Percentiles rank a stretch among this genome's conserved stretches.
Evolutionary conservation across 176 grass and related monocot species (phyloP).

Genomic region (Cenchrus americanus): DNA sequence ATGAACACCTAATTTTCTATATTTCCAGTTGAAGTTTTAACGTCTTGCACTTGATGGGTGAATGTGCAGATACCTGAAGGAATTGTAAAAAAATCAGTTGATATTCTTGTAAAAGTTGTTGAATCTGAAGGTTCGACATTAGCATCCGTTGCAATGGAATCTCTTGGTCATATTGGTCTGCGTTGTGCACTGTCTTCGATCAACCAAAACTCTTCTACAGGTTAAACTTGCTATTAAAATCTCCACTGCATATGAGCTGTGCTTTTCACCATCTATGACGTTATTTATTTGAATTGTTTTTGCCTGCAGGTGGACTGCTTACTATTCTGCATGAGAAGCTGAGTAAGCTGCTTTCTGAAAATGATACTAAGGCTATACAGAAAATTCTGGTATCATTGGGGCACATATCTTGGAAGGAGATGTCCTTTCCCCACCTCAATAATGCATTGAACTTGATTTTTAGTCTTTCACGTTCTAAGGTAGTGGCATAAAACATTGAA

Average conservation of each 20-base stretch:
- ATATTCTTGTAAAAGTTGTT: constrained; percentile 74
- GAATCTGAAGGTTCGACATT: constrained; percentile 69
- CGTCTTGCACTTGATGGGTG: constrained; percentile 18
- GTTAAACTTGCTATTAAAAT: constrained; percentile 48
- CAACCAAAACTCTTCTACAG: constrained; percentile 60
- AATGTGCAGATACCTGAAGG: constrained; percentile 73
- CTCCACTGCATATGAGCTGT: not conserved
- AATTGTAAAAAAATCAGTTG: constrained; percentile 53
- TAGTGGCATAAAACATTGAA: constrained; percentile 36
- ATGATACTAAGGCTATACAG: constrained; percentile 87
- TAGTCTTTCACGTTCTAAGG: constrained; percentile 85
- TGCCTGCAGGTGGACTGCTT: constrained; percentile 67
- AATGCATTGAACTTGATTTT: constrained; percentile 87
- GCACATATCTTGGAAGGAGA: constrained; percentile 89
- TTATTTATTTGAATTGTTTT: constrained; percentile 32
- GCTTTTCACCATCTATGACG: constrained; percentile 10
- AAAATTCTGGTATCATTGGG: constrained; percentile 94
- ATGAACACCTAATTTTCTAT: constrained; percentile 1
- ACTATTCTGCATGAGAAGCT: constrained; percentile 64
- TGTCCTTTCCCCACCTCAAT: constrained; percentile 72
- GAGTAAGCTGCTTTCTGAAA: constrained; percentile 82
- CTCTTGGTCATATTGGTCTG: constrained; percentile 91
- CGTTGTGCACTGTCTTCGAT: constrained; percentile 61
- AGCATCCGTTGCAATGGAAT: constrained; percentile 82
- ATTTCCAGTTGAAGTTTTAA: constrained; percentile 23